Base-by-base conservation (phyloP, 75 land plant genomes). In the Cryptomeria japonica region DNA sequence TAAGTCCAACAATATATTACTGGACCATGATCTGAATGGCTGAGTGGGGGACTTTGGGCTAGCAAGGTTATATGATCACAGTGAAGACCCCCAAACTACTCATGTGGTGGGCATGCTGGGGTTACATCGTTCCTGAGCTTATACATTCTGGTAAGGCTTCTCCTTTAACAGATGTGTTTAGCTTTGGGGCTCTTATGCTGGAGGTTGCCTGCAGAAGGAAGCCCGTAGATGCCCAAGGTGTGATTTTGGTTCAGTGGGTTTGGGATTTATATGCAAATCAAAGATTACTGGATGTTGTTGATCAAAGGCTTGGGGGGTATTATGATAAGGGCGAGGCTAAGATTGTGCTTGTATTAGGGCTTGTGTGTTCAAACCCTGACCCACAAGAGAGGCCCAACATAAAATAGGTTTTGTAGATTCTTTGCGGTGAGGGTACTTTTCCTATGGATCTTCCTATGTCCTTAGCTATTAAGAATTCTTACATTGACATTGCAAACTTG, bases 1-100 rank as follows among this genome's bases (percentile, higher is more conserved):
- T n/a, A 89, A 89, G 32, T 58, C 89, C 32, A 87, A 80, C 89
- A 89, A 89, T 83, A 89, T 89, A 14, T 56, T 89, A 32, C 84
- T 89, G 39, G 90, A 89, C 41, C 19, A 41, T 36, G 56, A 85
- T 32, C 47, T 90, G 38, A 85, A 89, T 3, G 90, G 82, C 3
- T 34, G 56, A 49, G 70, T 90, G 34, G 84, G 90, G 8, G 92
- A 91, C 68, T 91, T 91, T 49, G 92, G 91, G 14, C 22, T 91
- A 25, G 88, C 92, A 12, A 68, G 91, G 84, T 28, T 91, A 53
- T 55, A 85, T 70, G 88, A 91, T 86, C 41, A 91, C 92, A 2
- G 36, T 32, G 76, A 72, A 32, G 32, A 72, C 2, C 76, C 76
- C 13, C 76, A 31, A 31, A 72, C 76, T 32, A 72, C 36, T 72